Percentiles rank a stretch among this genome's conserved stretches.
These are phyloP conservation scores for Saccharomycopsis malanga DNA, from an alignment of 805 yeast species.

Conservation along the genomic window DNA sequence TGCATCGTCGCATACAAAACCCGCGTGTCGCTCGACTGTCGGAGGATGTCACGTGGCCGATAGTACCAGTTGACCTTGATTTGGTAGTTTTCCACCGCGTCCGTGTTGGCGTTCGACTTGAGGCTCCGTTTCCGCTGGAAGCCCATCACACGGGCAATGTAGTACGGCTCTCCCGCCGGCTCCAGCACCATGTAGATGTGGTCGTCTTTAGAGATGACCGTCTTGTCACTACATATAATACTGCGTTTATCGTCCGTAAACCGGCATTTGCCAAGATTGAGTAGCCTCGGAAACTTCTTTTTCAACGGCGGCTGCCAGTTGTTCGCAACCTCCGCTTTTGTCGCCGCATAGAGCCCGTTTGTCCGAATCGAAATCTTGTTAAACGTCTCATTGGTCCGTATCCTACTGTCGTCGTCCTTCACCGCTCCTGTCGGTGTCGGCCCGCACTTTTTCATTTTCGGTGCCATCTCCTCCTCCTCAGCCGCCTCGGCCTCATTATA, in stretches of 20 bases:
- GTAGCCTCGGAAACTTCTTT: slow-evolving; percentile 10
- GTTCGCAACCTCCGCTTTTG: slow-evolving; percentile 14
- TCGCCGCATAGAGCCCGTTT: background rate
- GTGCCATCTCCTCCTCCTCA: slow-evolving; percentile 4
- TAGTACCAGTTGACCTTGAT: slow-evolving; percentile 87
- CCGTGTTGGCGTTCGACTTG: slow-evolving; percentile 25
- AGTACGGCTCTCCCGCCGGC: slow-evolving; percentile 93
- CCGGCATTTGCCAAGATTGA: slow-evolving; percentile 4
- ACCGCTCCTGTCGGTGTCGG: background rate
- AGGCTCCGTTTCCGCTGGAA: slow-evolving; percentile 41
- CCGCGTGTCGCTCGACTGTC: slow-evolving; percentile 62
- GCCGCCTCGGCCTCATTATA: slow-evolving; percentile 14
- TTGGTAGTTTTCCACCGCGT: slow-evolving; percentile 45
- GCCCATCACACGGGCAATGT: slow-evolving; percentile 77
- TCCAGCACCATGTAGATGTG: slow-evolving; percentile 79
- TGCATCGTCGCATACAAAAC: slow-evolving; percentile 79
- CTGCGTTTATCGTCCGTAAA: background rate
- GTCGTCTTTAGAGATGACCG: slow-evolving; percentile 34
- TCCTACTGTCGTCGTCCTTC: background rate
- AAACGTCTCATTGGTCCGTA: too few relatives aligned
- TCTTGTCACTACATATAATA: slow-evolving; percentile 23
- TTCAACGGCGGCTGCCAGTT: slow-evolving; percentile 19
- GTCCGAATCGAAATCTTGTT: background rate
- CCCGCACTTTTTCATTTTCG: too few relatives aligned
- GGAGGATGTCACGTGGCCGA: slow-evolving; percentile 77